Base-by-base conservation (phyloP, 805 yeast species). In the Candida peoriensis region DNA sequence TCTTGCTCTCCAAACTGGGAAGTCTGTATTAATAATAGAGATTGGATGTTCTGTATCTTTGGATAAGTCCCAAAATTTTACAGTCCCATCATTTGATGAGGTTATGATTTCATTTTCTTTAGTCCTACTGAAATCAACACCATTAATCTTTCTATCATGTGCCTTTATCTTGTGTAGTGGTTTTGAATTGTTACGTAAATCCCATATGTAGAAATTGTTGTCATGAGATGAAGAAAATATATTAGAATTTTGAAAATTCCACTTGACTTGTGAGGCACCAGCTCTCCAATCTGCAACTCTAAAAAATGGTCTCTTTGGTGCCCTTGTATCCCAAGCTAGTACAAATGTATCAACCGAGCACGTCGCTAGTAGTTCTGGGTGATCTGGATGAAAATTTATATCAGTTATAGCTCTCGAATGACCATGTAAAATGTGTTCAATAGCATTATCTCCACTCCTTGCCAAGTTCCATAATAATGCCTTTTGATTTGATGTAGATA, bases 391-490 rank as follows among this genome's bases (percentile, higher is more conserved):
- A 66, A 89, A 93, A 57, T 89, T 86, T 39, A 93, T 87, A 62
- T 93, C 98, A 4, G 97, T 88, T 30, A 93, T 89, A 3, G 98
- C 98, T 36, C 98, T 66, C 2, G 81, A 73, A 56, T 93, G 98
- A 14, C 84, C 82, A 57, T 93, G 98, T 16, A 93, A 64, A 2
- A 87, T 88, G 52, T 81, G 85, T 42, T 84, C 86, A 36, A 93
- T 82, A 10, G 97, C 96, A 47, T 75, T 67, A 8, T 74, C 65
- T 0, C 86, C 80, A 17, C 61, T 57, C 44, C 90, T 63, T 1
- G 84, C 78, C 41, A 93, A 60, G 59, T 93, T 90, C 98, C 98
- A 93, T 5, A 93, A 76, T 52, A 93, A 68, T 1, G 96, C 97
- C 61, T 90, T 90, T 54, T 90, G 98, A 57, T 90, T 93, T 2